Evolutionary conservation across 768 basidiomycete genomes (phyloP), one percentile per base, ranked within the genome.

Genomic region (Rhizopogon rudus): DNA sequence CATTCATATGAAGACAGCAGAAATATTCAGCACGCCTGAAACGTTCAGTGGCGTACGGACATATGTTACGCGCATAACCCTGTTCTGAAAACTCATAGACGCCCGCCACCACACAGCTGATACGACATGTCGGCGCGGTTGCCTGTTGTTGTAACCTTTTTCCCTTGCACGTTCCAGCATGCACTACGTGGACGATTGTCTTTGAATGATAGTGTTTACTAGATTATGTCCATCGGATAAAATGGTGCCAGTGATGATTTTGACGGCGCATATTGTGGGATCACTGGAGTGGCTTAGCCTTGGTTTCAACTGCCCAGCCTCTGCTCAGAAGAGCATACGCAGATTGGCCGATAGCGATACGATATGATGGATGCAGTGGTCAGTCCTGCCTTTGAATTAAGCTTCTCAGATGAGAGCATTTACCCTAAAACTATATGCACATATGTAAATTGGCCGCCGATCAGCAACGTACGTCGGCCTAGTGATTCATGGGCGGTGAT

Each of bases 1-100:
- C 35, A 14, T 39, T 37, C 46, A 22, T 42, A 20, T 20, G 43
- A 52, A 13, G 14, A 39, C 49, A 48, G 57, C 46, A 53, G 55
- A 42, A 40, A 51, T 42, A 58, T 56, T 56, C 29, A 61, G 61
- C 67, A 68, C 57, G 67, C 67, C 66, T 69, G 43, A 63, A 60
- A 60, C 56, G 63, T 45, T 62, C 55, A 60, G 67, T 70, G 69
- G 67, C 64, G 68, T 63, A 40, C 49, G 22, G 50, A 60, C 59
- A 51, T 60, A 61, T 66, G 62, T 57, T 40, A 58, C 49, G 46
- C 57, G 53, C 53, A 53, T 17, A 55, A 22, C 57, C 35, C 33
- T 53, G 55, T 59, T 56, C 51, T 40, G 54, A 59, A 10, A 13
- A 13, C 51, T 56, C 51, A 48, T 52, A 16, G 52, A 44, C 20